Evolutionary conservation across 140 eudicot species (phyloP).

Genomic region (Cichorium intybus): DNA sequence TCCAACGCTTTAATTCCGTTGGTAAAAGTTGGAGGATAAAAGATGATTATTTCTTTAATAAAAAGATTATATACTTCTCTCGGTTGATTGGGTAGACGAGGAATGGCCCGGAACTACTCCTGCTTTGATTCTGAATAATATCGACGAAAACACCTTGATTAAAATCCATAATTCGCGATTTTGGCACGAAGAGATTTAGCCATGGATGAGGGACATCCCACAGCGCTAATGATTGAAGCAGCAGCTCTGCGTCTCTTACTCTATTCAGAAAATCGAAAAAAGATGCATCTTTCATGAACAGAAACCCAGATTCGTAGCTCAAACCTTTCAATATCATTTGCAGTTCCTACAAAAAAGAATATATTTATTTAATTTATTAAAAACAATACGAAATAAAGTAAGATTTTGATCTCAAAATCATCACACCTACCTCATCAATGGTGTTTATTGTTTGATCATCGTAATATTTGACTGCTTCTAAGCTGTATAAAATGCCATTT

Average conservation of each 20-base stretch:
- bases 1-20: not conserved
- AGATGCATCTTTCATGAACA: constrained; percentile 47
- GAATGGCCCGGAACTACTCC: constrained; percentile 47
- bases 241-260: constrained; percentile 51
- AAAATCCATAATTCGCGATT: constrained; percentile 55
- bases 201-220: constrained; percentile 84
- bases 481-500: constrained; percentile 55
- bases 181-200: constrained; percentile 74
- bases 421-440: constrained; percentile 51
- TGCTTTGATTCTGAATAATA: constrained; percentile 41
- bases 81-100: constrained; percentile 70
- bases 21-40: not conserved
- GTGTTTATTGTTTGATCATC: constrained; percentile 35
- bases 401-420: not conserved
- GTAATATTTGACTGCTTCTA: constrained; percentile 71
- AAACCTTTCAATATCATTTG: constrained; percentile 27
- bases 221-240: constrained; percentile 42
- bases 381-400: not conserved
- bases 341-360: constrained; percentile 40
- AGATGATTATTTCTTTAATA: not conserved
- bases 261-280: constrained; percentile 54
- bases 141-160: constrained; percentile 56
- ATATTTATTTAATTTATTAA: not conserved
- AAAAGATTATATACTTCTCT: constrained; percentile 30
- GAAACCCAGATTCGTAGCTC: constrained; percentile 38